Evolutionary conservation across 768 basidiomycete species (phyloP), one percentile per base, ranked within the genome.

Genomic region (Rhizopogon salebrosus): DNA sequence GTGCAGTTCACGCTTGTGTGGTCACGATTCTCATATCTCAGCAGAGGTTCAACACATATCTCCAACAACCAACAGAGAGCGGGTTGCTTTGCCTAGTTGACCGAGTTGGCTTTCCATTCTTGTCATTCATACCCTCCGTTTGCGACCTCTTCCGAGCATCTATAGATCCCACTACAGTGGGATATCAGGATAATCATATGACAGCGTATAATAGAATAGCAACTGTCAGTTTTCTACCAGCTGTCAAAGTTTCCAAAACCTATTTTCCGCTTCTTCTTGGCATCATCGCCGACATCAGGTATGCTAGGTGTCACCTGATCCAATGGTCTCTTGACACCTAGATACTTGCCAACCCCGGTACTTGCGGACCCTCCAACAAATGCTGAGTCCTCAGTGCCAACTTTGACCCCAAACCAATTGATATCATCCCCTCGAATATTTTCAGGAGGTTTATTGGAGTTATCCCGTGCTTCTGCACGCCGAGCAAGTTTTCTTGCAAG

Each of bases 231-330:
- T 18, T 41, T 49, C 64, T 54, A 94, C 90, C 91, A 94, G 31
- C 80, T 82, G 23, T 85, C 84, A 53, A 95, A 95, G 64, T 93
- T 77, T n/a, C 95, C 94, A 69, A 98, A 98, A 1, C 94, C 95
- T 36, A 85, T 66, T 57, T 81, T 85, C 60, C 88, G 81, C 70
- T 87, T 89, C 77, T 94, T 95, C 67, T 85, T 87, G 51, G 70
- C 69, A 34, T 86, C 81, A 45, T 80, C 78, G 16, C 41, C 52
- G 3, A 58, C 62, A 31, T 54, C 51, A n/a, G 48, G 54, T 13
- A 49, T 35, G 46, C 54, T 59, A 39, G 41, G 5, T 20, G n/a
- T 54, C 60, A 57, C 53, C 22, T 31, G 53, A 18, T 67, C 68
- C 29, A 69, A 61, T 7, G 75, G 70, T 48, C 81, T 69, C 62